These are phyloP conservation scores for Capsella bursapastoris DNA, from an alignment of 345 rosid species.

Conservation along the genomic window DNA sequence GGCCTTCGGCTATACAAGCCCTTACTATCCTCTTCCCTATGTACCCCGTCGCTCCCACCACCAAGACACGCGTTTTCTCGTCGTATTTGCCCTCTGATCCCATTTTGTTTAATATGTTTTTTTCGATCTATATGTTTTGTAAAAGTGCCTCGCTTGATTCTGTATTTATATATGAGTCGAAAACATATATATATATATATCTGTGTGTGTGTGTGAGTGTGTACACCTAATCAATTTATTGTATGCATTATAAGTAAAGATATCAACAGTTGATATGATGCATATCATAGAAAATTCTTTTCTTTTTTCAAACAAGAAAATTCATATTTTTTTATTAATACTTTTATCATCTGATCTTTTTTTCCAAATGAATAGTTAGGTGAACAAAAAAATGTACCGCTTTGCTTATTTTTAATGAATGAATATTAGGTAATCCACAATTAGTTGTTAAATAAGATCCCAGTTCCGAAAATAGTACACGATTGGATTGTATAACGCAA, in stretches of 20 bases:
- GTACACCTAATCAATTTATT: conserved; percentile 33
- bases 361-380: not conserved
- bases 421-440: too few species aligned
- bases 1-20: conserved; percentile 75
- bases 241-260: conserved; percentile 44
- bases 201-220: not conserved
- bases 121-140: conserved; percentile 4
- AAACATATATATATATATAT: conserved; percentile 11
- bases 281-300: not conserved
- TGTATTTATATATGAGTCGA: not conserved
- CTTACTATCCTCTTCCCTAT: conserved; percentile 76
- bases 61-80: conserved; percentile 56
- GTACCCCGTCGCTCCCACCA: conserved; percentile 81
- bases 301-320: too few species aligned
- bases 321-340: not conserved
- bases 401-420: not conserved
- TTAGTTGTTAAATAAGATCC: too few species aligned
- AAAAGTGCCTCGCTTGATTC: not conserved
- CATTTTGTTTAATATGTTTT: conserved; percentile 3
- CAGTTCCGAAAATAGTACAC: too few species aligned
- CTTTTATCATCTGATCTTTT: not conserved
- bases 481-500: too few species aligned
- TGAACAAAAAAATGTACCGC: conserved; percentile 1
- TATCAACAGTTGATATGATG: conserved; percentile 21
- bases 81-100: conserved; percentile 8